Conservation (phyloP, 169 alveolate genomes). For the Plasmodium malariae region DNA sequence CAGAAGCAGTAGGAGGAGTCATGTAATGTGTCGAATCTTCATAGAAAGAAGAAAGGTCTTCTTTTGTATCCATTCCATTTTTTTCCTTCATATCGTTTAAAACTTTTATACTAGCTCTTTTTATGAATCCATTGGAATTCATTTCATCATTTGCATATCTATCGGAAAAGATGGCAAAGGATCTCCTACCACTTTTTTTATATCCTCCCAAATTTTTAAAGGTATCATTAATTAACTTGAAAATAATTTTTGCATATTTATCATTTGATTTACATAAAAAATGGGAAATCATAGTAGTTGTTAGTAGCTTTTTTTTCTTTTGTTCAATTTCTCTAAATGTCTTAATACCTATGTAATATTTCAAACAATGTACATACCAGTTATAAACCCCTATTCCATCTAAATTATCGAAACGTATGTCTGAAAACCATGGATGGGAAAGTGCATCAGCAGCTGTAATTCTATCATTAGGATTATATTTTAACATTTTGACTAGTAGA, state of each 20-base stretch:
- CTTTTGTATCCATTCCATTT: slow-evolving; percentile 51
- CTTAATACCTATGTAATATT: slow-evolving; percentile 85
- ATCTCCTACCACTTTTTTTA: slow-evolving; percentile 74
- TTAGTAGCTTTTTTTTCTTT: slow-evolving; percentile 80
- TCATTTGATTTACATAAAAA: slow-evolving; percentile 78
- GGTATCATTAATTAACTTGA: slow-evolving; percentile 62
- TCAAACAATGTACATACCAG: slow-evolving; percentile 86
- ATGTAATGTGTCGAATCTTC: slow-evolving; percentile 38
- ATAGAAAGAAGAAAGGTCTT: slow-evolving; percentile 54
- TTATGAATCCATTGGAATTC: slow-evolving; percentile 54
- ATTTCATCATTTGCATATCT: slow-evolving; percentile 66
- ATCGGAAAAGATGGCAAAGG: slow-evolving; percentile 74
- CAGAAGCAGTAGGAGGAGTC: slow-evolving; percentile 13
- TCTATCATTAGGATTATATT: slow-evolving; percentile 95
- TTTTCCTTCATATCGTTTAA: slow-evolving; percentile 75
- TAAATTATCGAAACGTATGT: slow-evolving; percentile 84
- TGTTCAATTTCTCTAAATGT: slow-evolving; percentile 85
- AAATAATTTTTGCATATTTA: slow-evolving; percentile 63
- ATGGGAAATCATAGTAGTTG: slow-evolving; percentile 87
- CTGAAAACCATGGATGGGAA: slow-evolving; percentile 95
- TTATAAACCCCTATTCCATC: slow-evolving; percentile 89
- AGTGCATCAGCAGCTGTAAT: slow-evolving; percentile 96
- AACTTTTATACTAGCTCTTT: slow-evolving; percentile 73
- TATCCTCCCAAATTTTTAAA: slow-evolving; percentile 76
- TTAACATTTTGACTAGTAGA: slow-evolving; percentile 92